These are phyloP conservation scores for Mercurialis annua DNA, from an alignment of 345 rosid species.

Conservation along the genomic window DNA sequence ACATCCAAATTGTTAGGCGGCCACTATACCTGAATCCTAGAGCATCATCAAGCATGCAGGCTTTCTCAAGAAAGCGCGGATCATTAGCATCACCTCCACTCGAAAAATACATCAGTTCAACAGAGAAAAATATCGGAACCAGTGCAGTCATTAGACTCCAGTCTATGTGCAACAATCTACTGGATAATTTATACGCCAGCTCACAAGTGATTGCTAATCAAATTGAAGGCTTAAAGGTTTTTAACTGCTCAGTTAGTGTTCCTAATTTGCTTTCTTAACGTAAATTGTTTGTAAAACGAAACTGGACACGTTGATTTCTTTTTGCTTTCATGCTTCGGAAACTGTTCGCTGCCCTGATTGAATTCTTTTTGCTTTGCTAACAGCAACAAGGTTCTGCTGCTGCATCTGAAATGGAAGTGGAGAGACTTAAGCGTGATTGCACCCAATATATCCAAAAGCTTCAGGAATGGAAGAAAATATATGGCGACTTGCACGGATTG, in stretches of 20 bases:
- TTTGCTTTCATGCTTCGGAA: neutral
- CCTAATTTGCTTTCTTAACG: neutral
- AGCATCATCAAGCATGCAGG: slow-evolving; percentile 24
- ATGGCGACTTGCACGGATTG: slow-evolving; percentile 54
- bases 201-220: slow-evolving; percentile 49
- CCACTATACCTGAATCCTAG: slow-evolving; percentile 25
- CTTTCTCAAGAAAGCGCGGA: slow-evolving; percentile 51
- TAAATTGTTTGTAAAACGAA: too few relatives aligned
- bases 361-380: slow-evolving; percentile 4
- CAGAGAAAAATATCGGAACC: slow-evolving; percentile 37
- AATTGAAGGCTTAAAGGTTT: slow-evolving; percentile 70
- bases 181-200: slow-evolving; percentile 32
- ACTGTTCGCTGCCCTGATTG: neutral
- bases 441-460: slow-evolving; percentile 39
- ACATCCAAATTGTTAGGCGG: slow-evolving; percentile 50
- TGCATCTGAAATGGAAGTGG: slow-evolving; percentile 65
- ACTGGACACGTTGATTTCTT: too few relatives aligned
- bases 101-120: slow-evolving; percentile 44
- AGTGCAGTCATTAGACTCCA: slow-evolving; percentile 42
- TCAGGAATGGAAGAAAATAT: slow-evolving; percentile 58
- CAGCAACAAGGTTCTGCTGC: slow-evolving; percentile 58
- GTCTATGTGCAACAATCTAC: slow-evolving; percentile 23
- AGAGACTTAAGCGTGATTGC: slow-evolving; percentile 52
- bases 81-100: slow-evolving; percentile 53
- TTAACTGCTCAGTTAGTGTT: slow-evolving; percentile 4